Evolutionary conservation across 2,329 filamentous ascomycete genomes (phyloP), one percentile per base, ranked within the genome.

Genomic region (Aspergillus ruber): DNA sequence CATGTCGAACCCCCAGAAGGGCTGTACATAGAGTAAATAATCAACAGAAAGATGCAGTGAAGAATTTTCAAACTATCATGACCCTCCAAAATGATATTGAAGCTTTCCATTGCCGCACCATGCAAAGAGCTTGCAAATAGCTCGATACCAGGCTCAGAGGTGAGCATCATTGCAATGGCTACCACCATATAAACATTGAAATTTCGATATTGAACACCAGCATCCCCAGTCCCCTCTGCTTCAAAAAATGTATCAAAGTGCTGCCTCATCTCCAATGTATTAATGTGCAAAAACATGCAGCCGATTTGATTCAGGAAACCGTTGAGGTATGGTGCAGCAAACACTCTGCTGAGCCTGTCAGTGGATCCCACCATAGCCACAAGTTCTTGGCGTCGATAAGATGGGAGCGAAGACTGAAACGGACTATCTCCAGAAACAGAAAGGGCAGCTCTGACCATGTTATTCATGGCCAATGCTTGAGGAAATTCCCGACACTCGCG

Each of bases 1-100:
- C 61, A 65, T 2, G 60, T 54, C 6, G 62, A 64, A 2, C 62
- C 61, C 18, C 61, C 62, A 3, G 43, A 42, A 2, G 57, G 45
- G 35, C 47, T 56, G 10, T 57, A 45, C 36, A 56, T 51, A 4
- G 62, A 60, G 40, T 62, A 58, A 8, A 62, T 13, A 8, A 58
- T 48, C 29, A 64, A 43, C 17, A 47, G 56, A n/a, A 50, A 40
- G 52, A 59, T 56, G 43, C 55, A 56, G 13, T 50, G 48, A 0
- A 57, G 42, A 4, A 50, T 45, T 1, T 51, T 45, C 4, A 48
- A 12, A 13, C 40, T 42, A 13, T 45, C 48, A 6, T 49, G 49
- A 3, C 25, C 42, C 3, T 47, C 44, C 10, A 56, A 25, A 2
- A 56, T 55, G 15, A 23, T 10, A n/a, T 47, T 43, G 23, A 54